Percentiles rank a stretch among this genome's conserved stretches.
Conservation (phyloP, 2,329 filamentous ascomycete species). For the Nigrospora oryzae region DNA sequence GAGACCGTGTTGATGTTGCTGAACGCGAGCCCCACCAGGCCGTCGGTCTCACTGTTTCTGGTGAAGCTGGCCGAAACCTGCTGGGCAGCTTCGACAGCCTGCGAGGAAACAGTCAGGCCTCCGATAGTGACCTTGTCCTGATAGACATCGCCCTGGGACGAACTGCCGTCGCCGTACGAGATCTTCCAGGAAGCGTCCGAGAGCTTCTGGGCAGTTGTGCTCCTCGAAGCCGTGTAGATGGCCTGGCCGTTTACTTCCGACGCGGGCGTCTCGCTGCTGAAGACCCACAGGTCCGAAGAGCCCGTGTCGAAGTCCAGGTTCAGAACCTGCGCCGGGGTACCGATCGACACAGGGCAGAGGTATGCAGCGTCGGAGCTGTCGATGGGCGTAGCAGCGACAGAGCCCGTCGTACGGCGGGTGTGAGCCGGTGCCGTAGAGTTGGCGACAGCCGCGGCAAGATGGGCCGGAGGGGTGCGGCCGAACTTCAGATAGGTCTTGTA, state of each 20-base stretch:
- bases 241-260: conserved; percentile 16
- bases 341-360: conserved; percentile 20
- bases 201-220: conserved; percentile 16
- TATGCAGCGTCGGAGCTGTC: conserved; percentile 21
- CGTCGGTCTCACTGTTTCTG: conserved; percentile 19
- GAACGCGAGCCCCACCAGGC: conserved; percentile 25
- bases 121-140: conserved; percentile 20
- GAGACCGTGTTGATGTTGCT: conserved; percentile 23
- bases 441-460: conserved; percentile 6
- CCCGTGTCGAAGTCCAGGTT: conserved; percentile 25
- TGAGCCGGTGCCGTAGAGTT: conserved; percentile 5
- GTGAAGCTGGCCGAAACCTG: conserved; percentile 18
- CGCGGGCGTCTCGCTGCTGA: conserved; percentile 15
- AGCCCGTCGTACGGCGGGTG: conserved; percentile 9
- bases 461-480: conserved; percentile 5
- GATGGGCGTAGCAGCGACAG: conserved; percentile 13
- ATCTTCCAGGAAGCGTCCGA: conserved; percentile 18
- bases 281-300: conserved; percentile 26
- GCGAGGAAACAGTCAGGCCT: conserved; percentile 16
- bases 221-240: conserved; percentile 16
- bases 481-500: conserved; percentile 10
- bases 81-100: conserved; percentile 23
- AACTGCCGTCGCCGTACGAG: conserved; percentile 21
- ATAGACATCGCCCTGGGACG: conserved; percentile 24
- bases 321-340: conserved; percentile 21